These are phyloP conservation scores for Beauveria australis DNA, from an alignment of 2,329 filamentous ascomycete species.

Conservation along the genomic window DNA sequence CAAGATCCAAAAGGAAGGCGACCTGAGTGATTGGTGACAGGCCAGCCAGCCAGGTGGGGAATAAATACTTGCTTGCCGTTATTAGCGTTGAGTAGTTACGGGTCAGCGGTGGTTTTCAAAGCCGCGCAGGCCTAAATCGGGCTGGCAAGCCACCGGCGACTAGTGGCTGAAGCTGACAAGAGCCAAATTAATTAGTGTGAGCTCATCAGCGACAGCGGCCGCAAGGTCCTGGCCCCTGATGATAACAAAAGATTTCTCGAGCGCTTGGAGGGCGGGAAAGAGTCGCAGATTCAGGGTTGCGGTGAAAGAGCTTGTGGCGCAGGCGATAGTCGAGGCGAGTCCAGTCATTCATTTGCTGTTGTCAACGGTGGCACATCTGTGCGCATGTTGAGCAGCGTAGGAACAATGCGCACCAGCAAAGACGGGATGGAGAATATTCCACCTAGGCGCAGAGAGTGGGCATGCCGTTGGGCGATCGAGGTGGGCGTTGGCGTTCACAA, in stretches of 20 bases:
- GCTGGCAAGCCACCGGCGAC: conserved; percentile 6
- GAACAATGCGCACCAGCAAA: not conserved
- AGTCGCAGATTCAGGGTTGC: not conserved
- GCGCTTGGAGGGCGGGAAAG: not conserved
- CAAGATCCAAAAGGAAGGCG: not conserved
- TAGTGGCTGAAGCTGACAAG: conserved; percentile 10
- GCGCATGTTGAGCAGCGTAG: not conserved
- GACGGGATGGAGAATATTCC: conserved; percentile 4
- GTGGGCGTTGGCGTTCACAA: conserved; percentile 5
- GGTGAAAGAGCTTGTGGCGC: not conserved
- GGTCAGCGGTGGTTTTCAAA: not conserved
- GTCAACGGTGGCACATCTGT: not conserved
- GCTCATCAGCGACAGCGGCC: not conserved
- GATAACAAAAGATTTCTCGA: not conserved
- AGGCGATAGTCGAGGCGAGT: not conserved
- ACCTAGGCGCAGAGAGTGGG: conserved; percentile 4
- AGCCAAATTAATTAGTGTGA: not conserved
- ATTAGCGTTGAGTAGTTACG: not conserved
- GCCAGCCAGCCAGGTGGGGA: not conserved
- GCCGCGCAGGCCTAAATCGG: conserved; percentile 5
- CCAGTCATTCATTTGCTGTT: not conserved
- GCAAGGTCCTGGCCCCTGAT: not conserved
- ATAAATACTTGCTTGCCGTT: not conserved
- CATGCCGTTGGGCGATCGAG: conserved; percentile 8
- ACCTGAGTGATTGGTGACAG: not conserved